A percentile compares a stretch with the other conserved stretches of the same genome.
These are phyloP conservation scores for Clarireedia hainanense DNA, from an alignment of 2,329 filamentous ascomycete genomes.

Conservation along the genomic window DNA sequence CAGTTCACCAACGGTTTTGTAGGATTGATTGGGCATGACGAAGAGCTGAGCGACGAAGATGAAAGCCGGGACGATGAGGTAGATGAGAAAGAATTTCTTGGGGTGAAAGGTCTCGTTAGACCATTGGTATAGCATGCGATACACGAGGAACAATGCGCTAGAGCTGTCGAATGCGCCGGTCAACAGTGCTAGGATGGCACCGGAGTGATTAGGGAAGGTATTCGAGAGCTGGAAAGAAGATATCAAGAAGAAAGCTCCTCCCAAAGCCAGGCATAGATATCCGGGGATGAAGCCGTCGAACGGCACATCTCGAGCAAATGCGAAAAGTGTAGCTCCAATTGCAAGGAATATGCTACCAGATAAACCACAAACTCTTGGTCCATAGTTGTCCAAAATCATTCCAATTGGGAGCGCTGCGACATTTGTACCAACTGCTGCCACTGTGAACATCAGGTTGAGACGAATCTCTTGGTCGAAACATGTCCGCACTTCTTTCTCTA, in stretches of 20 bases:
- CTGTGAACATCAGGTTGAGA: conserved; percentile 88
- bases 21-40: conserved; percentile 66
- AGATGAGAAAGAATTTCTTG: conserved; percentile 62
- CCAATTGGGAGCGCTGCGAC: conserved; percentile 80
- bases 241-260: conserved; percentile 76
- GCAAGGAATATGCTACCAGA: conserved; percentile 62
- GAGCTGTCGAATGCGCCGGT: conserved; percentile 81
- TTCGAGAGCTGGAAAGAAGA: conserved; percentile 80
- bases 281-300: conserved; percentile 71
- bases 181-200: conserved; percentile 70
- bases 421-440: conserved; percentile 81
- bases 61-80: conserved; percentile 60
- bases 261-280: conserved; percentile 69
- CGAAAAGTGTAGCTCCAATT: conserved; percentile 64
- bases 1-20: conserved; percentile 80
- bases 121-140: conserved; percentile 61
- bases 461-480: conserved; percentile 55
- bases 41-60: conserved; percentile 61
- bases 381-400: conserved; percentile 74
- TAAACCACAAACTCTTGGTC: conserved; percentile 68
- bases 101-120: conserved; percentile 51
- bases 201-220: conserved; percentile 68
- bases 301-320: conserved; percentile 53
- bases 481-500: conserved; percentile 40
- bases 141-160: conserved; percentile 68